phyloP scores from a whole-genome alignment of 1,139 yeast genomes.

The Debaryomyces robertsiae region DNA sequence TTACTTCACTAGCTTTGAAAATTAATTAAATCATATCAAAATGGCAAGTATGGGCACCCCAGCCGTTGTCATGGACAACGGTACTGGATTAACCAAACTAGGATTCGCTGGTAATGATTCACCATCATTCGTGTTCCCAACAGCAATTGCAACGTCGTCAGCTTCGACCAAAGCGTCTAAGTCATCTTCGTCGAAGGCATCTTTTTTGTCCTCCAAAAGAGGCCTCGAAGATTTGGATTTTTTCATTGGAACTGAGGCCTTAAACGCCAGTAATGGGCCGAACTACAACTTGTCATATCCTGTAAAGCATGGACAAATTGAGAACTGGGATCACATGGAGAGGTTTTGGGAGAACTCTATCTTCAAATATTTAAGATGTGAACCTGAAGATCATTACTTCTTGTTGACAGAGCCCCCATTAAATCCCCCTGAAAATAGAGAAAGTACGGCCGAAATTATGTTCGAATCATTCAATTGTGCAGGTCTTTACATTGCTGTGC shows the following conservation, averaged over 20 bases:
- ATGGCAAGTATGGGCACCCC: conserved; percentile 77
- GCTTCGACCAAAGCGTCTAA: conserved; percentile 40
- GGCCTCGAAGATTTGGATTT: conserved; percentile 96
- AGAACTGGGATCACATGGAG: conserved; percentile 99
- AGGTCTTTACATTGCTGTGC: conserved; percentile 96
- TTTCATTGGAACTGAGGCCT: conserved; percentile 93
- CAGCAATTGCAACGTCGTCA: conserved; percentile 87
- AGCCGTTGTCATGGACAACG: conserved; percentile 97
- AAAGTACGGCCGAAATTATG: conserved; percentile 97
- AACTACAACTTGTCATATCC: conserved; percentile 90
- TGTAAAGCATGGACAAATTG: conserved; percentile 95
- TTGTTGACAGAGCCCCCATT: conserved; percentile 96
- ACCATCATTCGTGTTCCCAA: conserved; percentile 96
- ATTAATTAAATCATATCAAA: conserved; percentile 13
- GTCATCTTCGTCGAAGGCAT: conserved; percentile 42
- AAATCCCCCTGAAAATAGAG: conserved; percentile 98
- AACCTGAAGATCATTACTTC: conserved; percentile 97
- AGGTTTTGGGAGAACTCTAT: conserved; percentile 98
- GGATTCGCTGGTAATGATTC: conserved; percentile 99
- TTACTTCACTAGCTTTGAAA: not conserved
- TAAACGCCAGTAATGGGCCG: conserved; percentile 86
- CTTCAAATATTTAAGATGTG: conserved; percentile 93
- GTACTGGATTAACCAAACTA: conserved; percentile 95
- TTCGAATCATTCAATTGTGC: conserved; percentile 98
- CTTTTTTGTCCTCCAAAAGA: conserved; percentile 65